A percentile compares a stretch with the other conserved stretches of the same genome.
phyloP scores from a whole-genome alignment of 768 basidiomycete genomes.

The Kwoniella mangroviensis region DNA sequence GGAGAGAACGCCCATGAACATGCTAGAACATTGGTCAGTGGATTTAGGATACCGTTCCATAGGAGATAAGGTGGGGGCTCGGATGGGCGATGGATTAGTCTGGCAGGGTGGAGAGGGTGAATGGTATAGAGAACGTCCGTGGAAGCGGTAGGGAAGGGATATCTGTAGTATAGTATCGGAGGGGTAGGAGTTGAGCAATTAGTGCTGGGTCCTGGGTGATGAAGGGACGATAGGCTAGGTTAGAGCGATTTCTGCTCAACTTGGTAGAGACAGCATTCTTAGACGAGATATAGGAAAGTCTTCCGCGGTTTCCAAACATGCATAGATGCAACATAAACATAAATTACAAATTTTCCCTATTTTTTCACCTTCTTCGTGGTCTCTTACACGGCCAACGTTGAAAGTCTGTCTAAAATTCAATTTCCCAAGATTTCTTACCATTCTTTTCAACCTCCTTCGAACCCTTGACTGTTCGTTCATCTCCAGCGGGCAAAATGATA shows the following conservation, averaged over 20 bases:
- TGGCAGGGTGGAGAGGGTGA: not conserved
- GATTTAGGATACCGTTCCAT: slow-evolving; percentile 87
- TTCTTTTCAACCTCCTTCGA: slow-evolving; percentile 32
- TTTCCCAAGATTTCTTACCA: slow-evolving; percentile 31
- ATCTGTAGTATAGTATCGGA: too few species aligned
- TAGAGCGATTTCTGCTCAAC: too few species aligned
- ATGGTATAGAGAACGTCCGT: not conserved
- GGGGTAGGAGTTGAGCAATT: too few species aligned
- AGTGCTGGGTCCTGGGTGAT: too few species aligned
- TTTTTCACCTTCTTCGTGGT: not conserved
- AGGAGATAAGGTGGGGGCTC: slow-evolving; percentile 45
- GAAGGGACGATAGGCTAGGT: too few species aligned
- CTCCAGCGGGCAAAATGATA: slow-evolving; percentile 48
- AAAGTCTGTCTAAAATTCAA: not conserved
- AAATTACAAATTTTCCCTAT: not conserved
- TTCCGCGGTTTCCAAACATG: too few species aligned
- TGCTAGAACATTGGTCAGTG: slow-evolving; percentile 83
- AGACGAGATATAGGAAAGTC: too few species aligned
- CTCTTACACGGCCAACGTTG: too few species aligned
- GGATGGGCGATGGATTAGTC: not conserved
- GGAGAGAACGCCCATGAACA: slow-evolving; percentile 89
- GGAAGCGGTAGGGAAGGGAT: too few species aligned
- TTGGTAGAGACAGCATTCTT: too few species aligned
- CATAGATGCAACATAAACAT: too few species aligned
- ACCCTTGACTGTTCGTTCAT: slow-evolving; percentile 42